These are phyloP conservation scores for Lentinus brumalis DNA, from an alignment of 768 basidiomycete species.

Conservation along the genomic window DNA sequence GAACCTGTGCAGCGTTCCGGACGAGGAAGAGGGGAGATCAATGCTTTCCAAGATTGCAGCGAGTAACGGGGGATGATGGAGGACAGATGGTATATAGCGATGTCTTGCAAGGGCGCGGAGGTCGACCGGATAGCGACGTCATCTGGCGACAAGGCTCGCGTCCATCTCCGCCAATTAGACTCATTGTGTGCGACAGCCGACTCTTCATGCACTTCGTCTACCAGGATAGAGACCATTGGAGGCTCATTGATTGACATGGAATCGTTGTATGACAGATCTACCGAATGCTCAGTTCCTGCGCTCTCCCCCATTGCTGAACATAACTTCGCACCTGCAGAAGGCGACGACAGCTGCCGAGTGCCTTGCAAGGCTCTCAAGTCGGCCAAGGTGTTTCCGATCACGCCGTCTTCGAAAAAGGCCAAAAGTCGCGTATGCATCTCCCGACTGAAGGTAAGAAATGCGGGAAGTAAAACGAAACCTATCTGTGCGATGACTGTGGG, in stretches of 20 bases:
- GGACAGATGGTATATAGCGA: conserved; percentile 57
- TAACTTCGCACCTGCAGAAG: conserved; percentile 20
- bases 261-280: conserved; percentile 12
- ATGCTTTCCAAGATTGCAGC: conserved; percentile 61
- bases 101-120: conserved; percentile 57
- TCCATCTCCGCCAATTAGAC: conserved; percentile 28
- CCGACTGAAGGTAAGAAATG: conserved; percentile 65
- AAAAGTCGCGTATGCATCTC: conserved; percentile 67
- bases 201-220: conserved; percentile 49
- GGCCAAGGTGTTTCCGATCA: conserved; percentile 57
- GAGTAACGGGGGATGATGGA: conserved; percentile 64
- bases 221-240: conserved; percentile 59
- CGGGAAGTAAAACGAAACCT: conserved; percentile 71
- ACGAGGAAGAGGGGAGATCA: conserved; percentile 37
- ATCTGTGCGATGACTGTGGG: conserved; percentile 58
- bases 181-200: conserved; percentile 5
- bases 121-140: conserved; percentile 42
- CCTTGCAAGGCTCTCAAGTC: conserved; percentile 40
- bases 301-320: background rate
- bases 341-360: conserved; percentile 14
- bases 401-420: conserved; percentile 64
- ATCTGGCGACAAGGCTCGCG: conserved; percentile 10
- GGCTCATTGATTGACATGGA: conserved; percentile 15
- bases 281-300: background rate
- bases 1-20: conserved; percentile 49